Evolutionary conservation across 2,329 filamentous ascomycete genomes (phyloP), one percentile per base, ranked within the genome.

Genomic region (Sporothrix variecibatus): DNA sequence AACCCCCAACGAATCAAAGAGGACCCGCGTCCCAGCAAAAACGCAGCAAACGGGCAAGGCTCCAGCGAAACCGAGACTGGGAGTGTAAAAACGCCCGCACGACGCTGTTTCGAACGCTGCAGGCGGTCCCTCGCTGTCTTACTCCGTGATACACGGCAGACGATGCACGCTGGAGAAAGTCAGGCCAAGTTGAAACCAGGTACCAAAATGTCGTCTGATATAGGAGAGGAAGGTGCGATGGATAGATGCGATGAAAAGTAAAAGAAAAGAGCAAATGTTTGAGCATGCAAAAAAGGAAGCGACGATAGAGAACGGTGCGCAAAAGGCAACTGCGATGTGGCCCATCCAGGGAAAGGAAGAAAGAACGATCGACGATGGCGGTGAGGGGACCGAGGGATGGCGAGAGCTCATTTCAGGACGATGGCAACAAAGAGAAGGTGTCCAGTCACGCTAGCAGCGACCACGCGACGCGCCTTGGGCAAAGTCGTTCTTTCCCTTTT

Each of bases 21-120:
- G 43, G 65, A 51, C 43, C 65, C 65, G 65, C 65, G 65, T 69
- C 43, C 65, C 65, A 69, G 43, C 65, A 69, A 51, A 69, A 69
- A 69, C 2, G 26, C 64, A 68, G 40, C 65, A 31, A 68, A 68
- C 26, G 65, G 65, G 67, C 49, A 70, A 70, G 31, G 67, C 67
- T 69, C 67, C 67, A 40, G 49, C 49, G 20, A 56, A 70, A 43
- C 34, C 34, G 60, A 43, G 60, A 23, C 31, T 64, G 23, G 23
- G 65, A 51, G 43, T 51, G 43, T 51, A 34, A 53, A 69, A 69
- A 69, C 46, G 7, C 26, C 43, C 26, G 17, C 23, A 28, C 64
- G 40, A 49, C 23, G 15, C 40, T 67, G 64, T 67, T 67, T 67
- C 64, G 64, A 31, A 31, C 64, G 40, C 15, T 49, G 26, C 64